Evolutionary conservation across 768 basidiomycete species (phyloP), one percentile per base, ranked within the genome.

Genomic region (Pleurotus eryngii): DNA sequence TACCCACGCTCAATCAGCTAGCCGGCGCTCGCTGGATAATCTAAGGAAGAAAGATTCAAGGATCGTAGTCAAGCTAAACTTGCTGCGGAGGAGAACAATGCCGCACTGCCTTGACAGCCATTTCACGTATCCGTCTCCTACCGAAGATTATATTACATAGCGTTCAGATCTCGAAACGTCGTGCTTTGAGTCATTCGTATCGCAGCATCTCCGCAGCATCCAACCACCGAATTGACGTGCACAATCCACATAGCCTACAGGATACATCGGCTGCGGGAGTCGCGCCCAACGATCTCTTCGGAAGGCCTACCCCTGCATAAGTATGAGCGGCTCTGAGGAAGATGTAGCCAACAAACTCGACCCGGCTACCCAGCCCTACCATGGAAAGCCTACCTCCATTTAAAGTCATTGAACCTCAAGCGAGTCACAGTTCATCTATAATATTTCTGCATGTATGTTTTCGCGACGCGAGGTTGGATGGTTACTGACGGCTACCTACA

Each of bases 401-500:
- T 42, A 20, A 54, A 42, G 42, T 18, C 9, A 54, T 54, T 11
- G 15, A 11, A n/a, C 38, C 51, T 15, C 17, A 22, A 27, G 15
- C 37, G 9, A 39, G 26, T 12, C 51, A 54, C 24, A 54, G 12
- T 4, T 37, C 51, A 17, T 39, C 51, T 1, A 42, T 54, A n/a
- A 54, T 54, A 5, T 54, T 54, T 42, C 20, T 54, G 15, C 51
- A 54, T 42, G 51, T 54, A 42, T 17, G 51, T 54, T 40, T 15
- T 35, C 30, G 30, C 30, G 30, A 35, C 30, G 11, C 11, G 30
- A 35, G 30, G 30, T 35, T 35, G 30, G 2, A 35, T 35, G 30
- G 30, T 35, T 35, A 35, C 30, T 35, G 8, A 35, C 30, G 30
- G 30, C 30, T 35, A 11, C 3, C 39, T 8, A 48, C 39, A 77